Conservation (phyloP, 192 early-diverging fungal species). For the Neocallimastix lanati region DNA sequence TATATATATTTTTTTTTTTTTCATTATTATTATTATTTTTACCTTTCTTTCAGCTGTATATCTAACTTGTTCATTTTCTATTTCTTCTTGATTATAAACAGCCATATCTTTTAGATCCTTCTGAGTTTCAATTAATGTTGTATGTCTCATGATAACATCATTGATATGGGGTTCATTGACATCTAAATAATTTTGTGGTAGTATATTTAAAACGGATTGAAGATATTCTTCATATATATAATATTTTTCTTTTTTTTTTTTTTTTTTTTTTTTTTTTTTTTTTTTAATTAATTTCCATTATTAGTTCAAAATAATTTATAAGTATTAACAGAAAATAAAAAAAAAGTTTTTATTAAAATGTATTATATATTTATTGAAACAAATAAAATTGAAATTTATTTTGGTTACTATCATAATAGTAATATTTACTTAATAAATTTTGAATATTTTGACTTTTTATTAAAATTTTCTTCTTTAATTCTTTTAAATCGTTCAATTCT, state of each 20-base stretch:
- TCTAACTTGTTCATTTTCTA: constrained; percentile 1
- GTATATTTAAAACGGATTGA: constrained; percentile 29
- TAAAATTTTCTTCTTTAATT: constrained; percentile 18
- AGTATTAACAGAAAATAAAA: no score
- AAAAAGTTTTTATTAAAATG: no score
- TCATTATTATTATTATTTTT: not conserved
- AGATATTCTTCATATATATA: constrained; percentile 34
- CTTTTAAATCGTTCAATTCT: constrained; percentile 17
- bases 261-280: constrained; percentile 13
- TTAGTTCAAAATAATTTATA: no score
- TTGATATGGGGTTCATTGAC: constrained; percentile 44
- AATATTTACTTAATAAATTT: constrained; percentile 21
- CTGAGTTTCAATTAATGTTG: constrained; percentile 38
- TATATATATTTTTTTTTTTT: no score
- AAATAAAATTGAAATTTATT: no score
- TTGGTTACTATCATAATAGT: no score
- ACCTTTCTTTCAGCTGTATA: not conserved
- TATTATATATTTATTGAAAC: no score
- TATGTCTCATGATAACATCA: constrained; percentile 38
- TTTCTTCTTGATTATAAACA: constrained; percentile 25
- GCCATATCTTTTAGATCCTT: constrained; percentile 23
- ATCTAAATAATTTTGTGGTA: constrained; percentile 39
- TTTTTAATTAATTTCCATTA: no score
- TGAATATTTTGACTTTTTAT: constrained; percentile 18
- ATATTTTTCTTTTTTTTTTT: constrained; percentile 18